Evolutionary conservation across 2,329 filamentous ascomycete species (phyloP), one percentile per base, ranked within the genome.

Genomic region (Pseudocercospora cruenta): DNA sequence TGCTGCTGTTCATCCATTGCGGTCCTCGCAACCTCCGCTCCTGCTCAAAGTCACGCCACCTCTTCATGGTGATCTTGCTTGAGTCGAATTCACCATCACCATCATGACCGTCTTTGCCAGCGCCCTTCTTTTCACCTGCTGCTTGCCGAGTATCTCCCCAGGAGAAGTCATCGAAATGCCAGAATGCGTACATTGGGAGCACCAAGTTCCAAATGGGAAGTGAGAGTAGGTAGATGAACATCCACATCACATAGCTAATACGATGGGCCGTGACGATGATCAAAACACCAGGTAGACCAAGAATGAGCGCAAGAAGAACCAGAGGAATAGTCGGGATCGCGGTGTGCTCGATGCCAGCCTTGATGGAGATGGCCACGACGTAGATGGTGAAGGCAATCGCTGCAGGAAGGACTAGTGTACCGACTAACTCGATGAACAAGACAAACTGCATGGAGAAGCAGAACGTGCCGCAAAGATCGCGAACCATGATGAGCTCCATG

Each of bases 371-470:
- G 74, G 96, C 88, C 69, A 97, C 91, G 75, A 99, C 90, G 80
- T 99, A 99, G 78, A 98, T 89, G 21, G 95, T 99, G 79, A 99
- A 99, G 3, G 92, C 90, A 78, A 99, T 98, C 71, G 96, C 96
- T 55, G 95, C 96, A 2, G 95, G 95, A 22, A 99, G 85, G 10
- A 99, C 95, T 62, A 99, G 84, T 1, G 96, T 99, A 74, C 95
- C 95, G 63, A 98, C 87, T 63, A 99, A 85, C 81, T 99, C 95
- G 76, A 99, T 91, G 78, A 94, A 96, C 69, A 99, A 91, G 70
- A 99, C 90, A 78, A 99, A 99, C 81, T 99, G 95, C 95, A 99
- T 99, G 80, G 93, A 97, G 85, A 99, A 99, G 84, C 96, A 99
- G 83, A 99, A 99, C 2, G 95, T 99, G 71, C 95, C 95, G 77